Evolutionary conservation across 177 flowering plant species (phyloP).

Genomic region (Tripterygium wilfordii): DNA sequence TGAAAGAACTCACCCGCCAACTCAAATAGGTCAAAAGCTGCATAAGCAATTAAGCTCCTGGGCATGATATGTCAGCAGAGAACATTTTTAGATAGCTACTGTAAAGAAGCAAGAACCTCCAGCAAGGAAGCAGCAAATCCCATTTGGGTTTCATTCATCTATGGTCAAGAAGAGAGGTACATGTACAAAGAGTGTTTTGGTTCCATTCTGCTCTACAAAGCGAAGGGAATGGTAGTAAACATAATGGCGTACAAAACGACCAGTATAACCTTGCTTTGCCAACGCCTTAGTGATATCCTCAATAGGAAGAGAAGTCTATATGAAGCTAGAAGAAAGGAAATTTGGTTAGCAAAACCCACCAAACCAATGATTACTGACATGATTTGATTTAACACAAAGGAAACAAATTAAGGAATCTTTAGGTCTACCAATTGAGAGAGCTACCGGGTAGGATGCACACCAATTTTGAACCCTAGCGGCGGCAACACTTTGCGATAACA

Average conservation of each 20-base stretch:
- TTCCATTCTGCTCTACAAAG: slow-evolving; percentile 71
- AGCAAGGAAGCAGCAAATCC: slow-evolving; percentile 76
- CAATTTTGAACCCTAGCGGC: too few species aligned
- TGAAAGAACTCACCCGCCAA: slow-evolving; percentile 6
- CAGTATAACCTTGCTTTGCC: slow-evolving; percentile 76
- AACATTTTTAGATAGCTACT: slow-evolving; percentile 20
- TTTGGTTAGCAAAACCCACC: too few species aligned
- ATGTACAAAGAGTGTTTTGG: slow-evolving; percentile 78
- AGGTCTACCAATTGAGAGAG: too few species aligned
- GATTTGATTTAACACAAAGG: too few species aligned
- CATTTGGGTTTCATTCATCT: slow-evolving; percentile 88
- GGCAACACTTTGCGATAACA: too few species aligned
- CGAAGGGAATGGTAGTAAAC: slow-evolving; percentile 89
- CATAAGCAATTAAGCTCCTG: not conserved
- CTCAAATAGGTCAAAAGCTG: slow-evolving; percentile 7
- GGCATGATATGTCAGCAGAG: not conserved
- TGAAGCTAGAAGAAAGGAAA: slow-evolving; percentile 1
- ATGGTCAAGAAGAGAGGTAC: slow-evolving; percentile 87
- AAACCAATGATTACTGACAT: too few species aligned
- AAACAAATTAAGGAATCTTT: too few species aligned
- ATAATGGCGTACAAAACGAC: slow-evolving; percentile 91
- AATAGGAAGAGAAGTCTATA: slow-evolving; percentile 76
- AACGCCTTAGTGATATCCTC: slow-evolving; percentile 61
- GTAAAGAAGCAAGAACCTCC: slow-evolving; percentile 67
- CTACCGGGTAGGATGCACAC: too few species aligned